A percentile compares a stretch with the other conserved stretches of the same genome.
Evolutionary conservation across 2,329 filamentous ascomycete genomes (phyloP).

Genomic region (Pleoardoris graminearum): DNA sequence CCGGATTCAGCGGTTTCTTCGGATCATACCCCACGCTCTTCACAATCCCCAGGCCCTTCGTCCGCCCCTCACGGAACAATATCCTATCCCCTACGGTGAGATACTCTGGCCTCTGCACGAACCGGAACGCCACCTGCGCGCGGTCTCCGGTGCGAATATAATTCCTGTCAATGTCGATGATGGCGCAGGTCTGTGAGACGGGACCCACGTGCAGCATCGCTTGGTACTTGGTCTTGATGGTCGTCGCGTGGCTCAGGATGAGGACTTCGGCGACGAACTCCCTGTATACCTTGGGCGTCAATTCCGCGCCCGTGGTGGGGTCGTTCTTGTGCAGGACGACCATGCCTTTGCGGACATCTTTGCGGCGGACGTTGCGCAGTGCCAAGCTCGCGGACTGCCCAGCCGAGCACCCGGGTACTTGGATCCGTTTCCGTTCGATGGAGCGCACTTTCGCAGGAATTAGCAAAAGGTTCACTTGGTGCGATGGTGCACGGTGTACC

Average conservation of each 20-base stretch:
- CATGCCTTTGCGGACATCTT: conserved; percentile 97
- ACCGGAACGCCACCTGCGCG: conserved; percentile 91
- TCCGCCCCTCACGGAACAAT: conserved; percentile 90
- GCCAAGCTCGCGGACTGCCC: conserved; percentile 94
- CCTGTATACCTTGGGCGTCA: conserved; percentile 56
- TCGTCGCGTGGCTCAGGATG: conserved; percentile 93
- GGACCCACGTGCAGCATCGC: conserved; percentile 97
- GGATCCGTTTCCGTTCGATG: conserved; percentile 92
- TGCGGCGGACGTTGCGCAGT: conserved; percentile 80
- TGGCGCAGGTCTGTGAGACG: conserved; percentile 92
- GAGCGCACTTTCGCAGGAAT: no score
- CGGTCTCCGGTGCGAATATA: conserved; percentile 93
- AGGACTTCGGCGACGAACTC: conserved; percentile 73
- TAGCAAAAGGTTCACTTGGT: no score
- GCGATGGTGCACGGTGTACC: no score
- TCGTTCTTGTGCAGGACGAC: conserved; percentile 78
- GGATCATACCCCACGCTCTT: conserved; percentile 88
- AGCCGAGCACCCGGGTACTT: conserved; percentile 82
- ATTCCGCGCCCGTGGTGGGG: conserved; percentile 37
- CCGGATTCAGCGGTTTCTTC: conserved; percentile 48
- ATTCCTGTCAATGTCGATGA: conserved; percentile 95
- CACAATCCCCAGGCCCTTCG: conserved; percentile 93
- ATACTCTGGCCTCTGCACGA: conserved; percentile 93
- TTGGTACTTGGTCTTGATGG: conserved; percentile 95
- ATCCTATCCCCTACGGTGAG: conserved; percentile 85